Conservation (phyloP, 805 yeast species). For the Yarrowia sp. region DNA sequence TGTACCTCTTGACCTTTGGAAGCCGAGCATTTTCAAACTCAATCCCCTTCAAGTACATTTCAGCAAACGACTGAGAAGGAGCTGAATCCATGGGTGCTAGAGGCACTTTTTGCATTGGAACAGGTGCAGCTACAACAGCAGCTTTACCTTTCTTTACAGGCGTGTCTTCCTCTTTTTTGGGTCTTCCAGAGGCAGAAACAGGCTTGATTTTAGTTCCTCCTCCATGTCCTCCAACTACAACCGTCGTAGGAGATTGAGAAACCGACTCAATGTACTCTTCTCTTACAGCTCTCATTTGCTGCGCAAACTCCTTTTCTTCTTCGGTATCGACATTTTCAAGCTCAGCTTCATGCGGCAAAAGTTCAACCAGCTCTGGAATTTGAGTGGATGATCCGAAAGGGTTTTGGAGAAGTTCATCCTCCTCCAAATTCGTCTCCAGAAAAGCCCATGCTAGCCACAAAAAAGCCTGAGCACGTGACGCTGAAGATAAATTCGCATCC, state of each 20-base stretch:
- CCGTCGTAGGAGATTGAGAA: conserved; percentile 9
- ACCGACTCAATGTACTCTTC: conserved; percentile 39
- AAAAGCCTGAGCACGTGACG: conserved; percentile 66
- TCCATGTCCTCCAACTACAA: conserved; percentile 13
- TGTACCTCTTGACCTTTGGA: conserved; percentile 2
- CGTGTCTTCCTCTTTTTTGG: conserved; percentile 19
- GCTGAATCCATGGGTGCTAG: background rate
- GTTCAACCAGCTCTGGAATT: conserved; percentile 42
- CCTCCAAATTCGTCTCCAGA: conserved; percentile 65
- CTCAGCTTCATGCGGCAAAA: conserved; percentile 37
- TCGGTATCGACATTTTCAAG: conserved; percentile 47
- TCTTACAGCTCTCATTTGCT: conserved; percentile 43
- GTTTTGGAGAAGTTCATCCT: conserved; percentile 50
- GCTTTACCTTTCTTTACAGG: conserved; percentile 14
- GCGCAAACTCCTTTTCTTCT: conserved; percentile 47
- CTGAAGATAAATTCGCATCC: conserved; percentile 57
- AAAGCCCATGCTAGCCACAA: conserved; percentile 82
- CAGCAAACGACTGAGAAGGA: conserved; percentile 12
- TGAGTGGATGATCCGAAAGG: conserved; percentile 55
- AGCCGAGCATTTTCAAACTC: conserved; percentile 10
- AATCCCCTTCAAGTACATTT: conserved; percentile 11
- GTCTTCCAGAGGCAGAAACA: background rate
- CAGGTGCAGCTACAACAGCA: background rate
- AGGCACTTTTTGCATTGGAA: background rate
- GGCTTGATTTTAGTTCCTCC: conserved; percentile 22